Percentiles rank a stretch among this genome's conserved stretches.
phyloP scores from a whole-genome alignment of 2,329 filamentous ascomycete species.

The Talaromyces albobiverticillius region DNA sequence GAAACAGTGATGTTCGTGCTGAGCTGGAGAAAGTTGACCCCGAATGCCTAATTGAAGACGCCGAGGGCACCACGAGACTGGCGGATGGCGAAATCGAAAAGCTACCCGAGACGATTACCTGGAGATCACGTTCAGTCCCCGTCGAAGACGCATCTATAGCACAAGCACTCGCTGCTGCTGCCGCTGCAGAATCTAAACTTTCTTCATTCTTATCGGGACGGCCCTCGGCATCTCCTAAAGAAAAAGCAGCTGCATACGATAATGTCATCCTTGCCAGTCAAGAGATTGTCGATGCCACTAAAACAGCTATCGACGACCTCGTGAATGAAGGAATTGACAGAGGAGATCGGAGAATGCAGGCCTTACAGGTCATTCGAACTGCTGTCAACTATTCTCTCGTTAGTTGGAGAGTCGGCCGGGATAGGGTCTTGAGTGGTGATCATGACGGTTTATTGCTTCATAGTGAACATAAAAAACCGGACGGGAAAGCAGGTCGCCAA shows the following conservation, averaged over 20 bases:
- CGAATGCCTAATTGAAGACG: conserved; percentile 61
- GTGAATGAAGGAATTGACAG: conserved; percentile 77
- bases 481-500: conserved; percentile 48
- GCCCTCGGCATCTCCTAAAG: conserved; percentile 42
- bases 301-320: conserved; percentile 88
- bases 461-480: conserved; percentile 37
- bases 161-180: conserved; percentile 71
- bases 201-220: conserved; percentile 46
- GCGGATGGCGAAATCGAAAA: conserved; percentile 45
- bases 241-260: conserved; percentile 84
- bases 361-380: conserved; percentile 85
- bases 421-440: conserved; percentile 80
- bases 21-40: conserved; percentile 70
- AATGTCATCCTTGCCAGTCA: conserved; percentile 86
- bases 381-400: conserved; percentile 93
- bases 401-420: conserved; percentile 90
- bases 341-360: conserved; percentile 83
- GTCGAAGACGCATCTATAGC: conserved; percentile 93
- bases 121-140: conserved; percentile 80
- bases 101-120: conserved; percentile 72
- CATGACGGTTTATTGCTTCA: conserved; percentile 69
- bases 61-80: conserved; percentile 47
- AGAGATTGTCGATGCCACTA: conserved; percentile 89
- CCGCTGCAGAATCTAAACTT: conserved; percentile 53
- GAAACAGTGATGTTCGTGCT: conserved; percentile 57